These are phyloP conservation scores for Musa itinerans DNA, from an alignment of 176 grass and related monocot species.

Conservation along the genomic window DNA sequence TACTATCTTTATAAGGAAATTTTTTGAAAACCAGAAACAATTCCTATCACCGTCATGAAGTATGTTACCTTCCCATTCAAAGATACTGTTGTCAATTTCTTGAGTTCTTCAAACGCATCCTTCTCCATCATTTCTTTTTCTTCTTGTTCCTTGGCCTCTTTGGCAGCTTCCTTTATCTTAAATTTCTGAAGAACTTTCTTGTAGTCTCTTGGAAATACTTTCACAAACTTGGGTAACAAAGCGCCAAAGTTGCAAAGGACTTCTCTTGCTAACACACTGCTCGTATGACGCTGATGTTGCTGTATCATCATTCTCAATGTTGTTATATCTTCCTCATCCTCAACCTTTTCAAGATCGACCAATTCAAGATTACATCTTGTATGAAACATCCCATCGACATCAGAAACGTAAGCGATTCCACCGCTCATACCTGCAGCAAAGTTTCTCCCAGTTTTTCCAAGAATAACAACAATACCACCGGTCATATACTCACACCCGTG, in stretches of 20 bases:
- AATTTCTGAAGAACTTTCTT: slow-evolving; percentile 65
- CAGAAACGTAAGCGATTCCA: slow-evolving; percentile 81
- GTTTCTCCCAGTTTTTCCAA: slow-evolving; percentile 90
- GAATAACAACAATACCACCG: slow-evolving; percentile 75
- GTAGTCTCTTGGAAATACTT: slow-evolving; percentile 90
- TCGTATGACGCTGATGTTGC: slow-evolving; percentile 71
- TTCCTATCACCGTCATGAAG: too few relatives aligned
- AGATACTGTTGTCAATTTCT: slow-evolving; percentile 39
- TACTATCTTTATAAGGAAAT: too few relatives aligned
- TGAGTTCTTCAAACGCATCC: slow-evolving; percentile 36
- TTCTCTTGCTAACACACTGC: slow-evolving; percentile 58
- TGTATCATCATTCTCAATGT: slow-evolving; percentile 94
- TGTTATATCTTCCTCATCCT: slow-evolving; percentile 81
- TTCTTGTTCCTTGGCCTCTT: slow-evolving; percentile 29
- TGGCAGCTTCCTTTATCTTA: slow-evolving; percentile 47
- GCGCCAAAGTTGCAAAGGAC: slow-evolving; percentile 60
- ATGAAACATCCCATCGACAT: slow-evolving; percentile 72
- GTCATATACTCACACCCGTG: slow-evolving; percentile 99
- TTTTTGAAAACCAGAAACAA: too few relatives aligned
- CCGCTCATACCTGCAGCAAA: slow-evolving; percentile 99
- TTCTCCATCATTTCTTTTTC: slow-evolving; percentile 17
- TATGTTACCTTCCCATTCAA: slow-evolving; percentile 45
- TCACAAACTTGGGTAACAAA: slow-evolving; percentile 74
- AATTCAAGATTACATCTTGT: slow-evolving; percentile 69
- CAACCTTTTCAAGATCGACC: slow-evolving; percentile 78